Evolutionary conservation across 163 green algal species (phyloP).

Genomic region (Coccomyxa subellipsoidea): DNA sequence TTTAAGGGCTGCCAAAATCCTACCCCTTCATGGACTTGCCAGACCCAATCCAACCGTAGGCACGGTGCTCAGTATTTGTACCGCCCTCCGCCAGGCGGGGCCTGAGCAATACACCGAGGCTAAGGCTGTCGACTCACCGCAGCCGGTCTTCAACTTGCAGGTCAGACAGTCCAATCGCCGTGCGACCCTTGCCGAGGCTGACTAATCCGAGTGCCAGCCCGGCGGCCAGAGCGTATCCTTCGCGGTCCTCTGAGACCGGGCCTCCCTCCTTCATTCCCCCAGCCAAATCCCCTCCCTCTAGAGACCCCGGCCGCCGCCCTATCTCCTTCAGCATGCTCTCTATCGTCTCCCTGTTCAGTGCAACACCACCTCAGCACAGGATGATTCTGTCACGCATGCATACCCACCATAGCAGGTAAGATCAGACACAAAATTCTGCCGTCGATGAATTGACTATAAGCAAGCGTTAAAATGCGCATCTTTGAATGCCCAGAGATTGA

Average conservation of each 20-base stretch:
- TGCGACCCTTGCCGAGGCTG: slow-evolving; percentile 68
- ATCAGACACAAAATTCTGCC: too few species aligned
- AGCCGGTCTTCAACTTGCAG: slow-evolving; percentile 74
- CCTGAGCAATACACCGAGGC: neutral
- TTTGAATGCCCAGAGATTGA: too few species aligned
- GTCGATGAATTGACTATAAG: too few species aligned
- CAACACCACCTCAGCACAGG: too few species aligned
- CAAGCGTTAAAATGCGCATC: too few species aligned
- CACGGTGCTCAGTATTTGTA: too few species aligned
- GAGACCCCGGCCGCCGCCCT: slow-evolving; percentile 43
- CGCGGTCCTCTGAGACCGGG: slow-evolving; percentile 66
- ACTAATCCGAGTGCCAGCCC: slow-evolving; percentile 90
- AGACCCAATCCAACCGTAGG: too few species aligned
- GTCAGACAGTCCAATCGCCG: slow-evolving; percentile 69
- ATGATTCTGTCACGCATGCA: too few species aligned
- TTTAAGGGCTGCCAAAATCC: too few species aligned
- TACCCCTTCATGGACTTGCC: too few species aligned
- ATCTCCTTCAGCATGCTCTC: slow-evolving; percentile 89
- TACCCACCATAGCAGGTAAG: too few species aligned
- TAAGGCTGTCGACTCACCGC: slow-evolving; percentile 31
- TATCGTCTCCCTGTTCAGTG: slow-evolving; percentile 61
- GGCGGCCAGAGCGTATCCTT: slow-evolving; percentile 86
- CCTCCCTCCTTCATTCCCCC: neutral
- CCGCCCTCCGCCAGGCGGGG: too few species aligned
- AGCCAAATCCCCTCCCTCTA: neutral